Conservation (phyloP, 345 rosid genomes). For the Salix exigua region DNA sequence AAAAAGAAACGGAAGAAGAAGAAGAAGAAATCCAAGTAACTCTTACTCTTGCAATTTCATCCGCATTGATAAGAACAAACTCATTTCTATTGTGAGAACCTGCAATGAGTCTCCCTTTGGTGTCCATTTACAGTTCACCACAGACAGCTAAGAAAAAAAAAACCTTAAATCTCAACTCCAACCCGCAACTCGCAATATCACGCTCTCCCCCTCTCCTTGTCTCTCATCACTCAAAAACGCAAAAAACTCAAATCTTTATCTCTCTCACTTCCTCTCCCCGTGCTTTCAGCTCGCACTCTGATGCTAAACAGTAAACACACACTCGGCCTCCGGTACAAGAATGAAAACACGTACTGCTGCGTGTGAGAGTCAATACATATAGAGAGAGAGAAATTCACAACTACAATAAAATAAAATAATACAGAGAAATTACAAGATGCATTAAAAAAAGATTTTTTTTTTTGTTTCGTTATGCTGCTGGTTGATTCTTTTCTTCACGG, state of each 20-base stretch:
- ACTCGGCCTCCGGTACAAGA: constrained; percentile 14
- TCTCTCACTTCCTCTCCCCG: constrained; percentile 2
- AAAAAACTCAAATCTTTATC: constrained; percentile 11
- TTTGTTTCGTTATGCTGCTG: constrained; percentile 15
- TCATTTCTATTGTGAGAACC: constrained; percentile 92
- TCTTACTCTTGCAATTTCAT: constrained; percentile 67
- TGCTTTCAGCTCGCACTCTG: not conserved
- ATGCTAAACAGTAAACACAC: not conserved
- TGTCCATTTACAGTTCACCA: constrained; percentile 39
- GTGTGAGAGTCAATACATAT: not conserved
- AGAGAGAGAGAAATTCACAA: constrained; percentile 4
- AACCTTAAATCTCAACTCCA: constrained; percentile 10
- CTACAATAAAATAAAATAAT: constrained; percentile 5
- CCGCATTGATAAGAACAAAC: constrained; percentile 80
- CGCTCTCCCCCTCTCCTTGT: not conserved
- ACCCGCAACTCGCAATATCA: constrained; percentile 4
- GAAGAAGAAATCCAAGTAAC: not conserved
- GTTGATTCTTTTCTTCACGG: constrained; percentile 40
- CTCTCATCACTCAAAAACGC: constrained; percentile 22
- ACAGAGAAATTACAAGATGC: not conserved
- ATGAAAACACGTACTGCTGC: constrained; percentile 1
- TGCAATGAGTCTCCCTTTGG: constrained; percentile 78
- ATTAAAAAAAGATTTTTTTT: not conserved
- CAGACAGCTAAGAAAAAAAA: not conserved
- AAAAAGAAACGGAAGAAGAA: not conserved